phyloP scores from a whole-genome alignment of 106 monocot genomes.

The Dactylorhiza incarnata region DNA sequence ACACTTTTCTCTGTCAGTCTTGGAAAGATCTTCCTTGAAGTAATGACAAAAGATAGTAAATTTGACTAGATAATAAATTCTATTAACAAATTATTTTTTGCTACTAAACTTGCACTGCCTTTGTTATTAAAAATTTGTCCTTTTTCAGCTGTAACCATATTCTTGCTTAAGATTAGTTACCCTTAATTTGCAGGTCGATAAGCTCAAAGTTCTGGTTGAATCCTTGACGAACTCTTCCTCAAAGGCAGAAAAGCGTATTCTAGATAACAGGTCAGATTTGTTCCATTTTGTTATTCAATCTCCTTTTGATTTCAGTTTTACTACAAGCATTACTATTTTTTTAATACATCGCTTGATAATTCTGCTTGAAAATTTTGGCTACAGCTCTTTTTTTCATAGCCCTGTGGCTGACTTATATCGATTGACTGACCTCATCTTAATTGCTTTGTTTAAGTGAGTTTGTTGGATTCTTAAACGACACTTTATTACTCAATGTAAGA shows the following conservation, averaged over 20 bases:
- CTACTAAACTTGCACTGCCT: neutral
- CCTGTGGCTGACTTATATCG: too few relatives aligned
- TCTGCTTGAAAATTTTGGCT: too few relatives aligned
- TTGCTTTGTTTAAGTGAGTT: too few relatives aligned
- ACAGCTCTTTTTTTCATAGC: too few relatives aligned
- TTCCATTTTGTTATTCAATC: neutral
- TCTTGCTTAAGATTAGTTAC: neutral
- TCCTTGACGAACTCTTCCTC: slow-evolving; percentile 86
- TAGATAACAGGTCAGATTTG: slow-evolving; percentile 66
- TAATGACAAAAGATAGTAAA: neutral
- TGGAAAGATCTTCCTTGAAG: neutral
- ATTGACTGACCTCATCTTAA: too few relatives aligned
- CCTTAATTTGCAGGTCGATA: slow-evolving; percentile 61
- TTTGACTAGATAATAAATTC: neutral
- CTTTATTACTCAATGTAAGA: too few relatives aligned
- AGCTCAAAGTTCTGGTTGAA: slow-evolving; percentile 78
- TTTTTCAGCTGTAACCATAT: neutral
- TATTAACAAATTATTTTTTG: neutral
- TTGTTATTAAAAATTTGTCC: neutral
- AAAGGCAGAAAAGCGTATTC: slow-evolving; percentile 90
- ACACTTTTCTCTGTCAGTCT: neutral
- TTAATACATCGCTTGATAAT: too few relatives aligned
- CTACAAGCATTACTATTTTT: too few relatives aligned
- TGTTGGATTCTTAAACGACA: too few relatives aligned
- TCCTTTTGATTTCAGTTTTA: neutral